phyloP scores from a whole-genome alignment of 2,329 filamentous ascomycete genomes.

The Alternaria postmessia region DNA sequence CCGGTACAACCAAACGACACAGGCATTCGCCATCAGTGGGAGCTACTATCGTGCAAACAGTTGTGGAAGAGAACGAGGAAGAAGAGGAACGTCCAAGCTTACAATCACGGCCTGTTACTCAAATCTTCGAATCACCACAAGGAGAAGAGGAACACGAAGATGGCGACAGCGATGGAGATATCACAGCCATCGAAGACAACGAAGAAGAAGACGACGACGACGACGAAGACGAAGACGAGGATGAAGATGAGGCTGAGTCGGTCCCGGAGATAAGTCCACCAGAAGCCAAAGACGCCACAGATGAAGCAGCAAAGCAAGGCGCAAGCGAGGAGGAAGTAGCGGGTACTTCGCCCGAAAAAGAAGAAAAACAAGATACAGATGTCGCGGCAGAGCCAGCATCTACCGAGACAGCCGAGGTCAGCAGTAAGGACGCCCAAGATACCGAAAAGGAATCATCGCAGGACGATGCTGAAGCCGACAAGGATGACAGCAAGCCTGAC shows the following conservation, averaged over 20 bases:
- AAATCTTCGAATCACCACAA: slow-evolving; percentile 28
- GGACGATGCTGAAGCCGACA: slow-evolving; percentile 9
- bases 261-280: slow-evolving; percentile 28
- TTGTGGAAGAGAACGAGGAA: slow-evolving; percentile 84
- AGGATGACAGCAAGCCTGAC: slow-evolving; percentile 5
- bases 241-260: slow-evolving; percentile 21
- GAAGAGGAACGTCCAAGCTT: slow-evolving; percentile 53
- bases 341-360: slow-evolving; percentile 18
- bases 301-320: slow-evolving; percentile 29
- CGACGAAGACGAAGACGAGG: slow-evolving; percentile 21
- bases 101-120: slow-evolving; percentile 23
- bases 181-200: slow-evolving; percentile 26
- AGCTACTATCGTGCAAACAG: slow-evolving; percentile 76
- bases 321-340: slow-evolving; percentile 24
- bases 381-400: slow-evolving; percentile 10
- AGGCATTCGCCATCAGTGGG: slow-evolving; percentile 82
- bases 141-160: slow-evolving; percentile 17
- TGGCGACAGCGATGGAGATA: slow-evolving; percentile 10
- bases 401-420: slow-evolving; percentile 7
- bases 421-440: slow-evolving; percentile 1
- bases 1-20: slow-evolving; percentile 81
- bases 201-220: slow-evolving; percentile 24
- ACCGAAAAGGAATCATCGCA: slow-evolving; percentile 7
- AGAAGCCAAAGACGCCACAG: slow-evolving; percentile 18
- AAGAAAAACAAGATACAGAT: slow-evolving; percentile 17